These are phyloP conservation scores for Agaricus sinodeliciosus DNA, from an alignment of 768 basidiomycete genomes.

Conservation along the genomic window DNA sequence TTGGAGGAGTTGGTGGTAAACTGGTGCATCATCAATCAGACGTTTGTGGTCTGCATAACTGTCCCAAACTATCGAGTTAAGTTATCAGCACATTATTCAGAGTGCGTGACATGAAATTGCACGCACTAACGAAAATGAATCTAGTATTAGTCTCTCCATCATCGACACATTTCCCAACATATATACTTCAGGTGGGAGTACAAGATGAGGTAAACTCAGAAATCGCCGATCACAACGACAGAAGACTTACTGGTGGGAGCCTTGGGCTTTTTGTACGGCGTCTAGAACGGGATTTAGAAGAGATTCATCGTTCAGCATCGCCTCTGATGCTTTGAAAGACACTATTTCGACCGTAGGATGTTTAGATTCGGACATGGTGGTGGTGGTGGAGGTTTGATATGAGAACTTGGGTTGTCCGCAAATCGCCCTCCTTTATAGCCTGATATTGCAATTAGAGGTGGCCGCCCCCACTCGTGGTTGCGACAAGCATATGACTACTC, in stretches of 20 bases:
- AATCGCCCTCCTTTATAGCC: too few species aligned
- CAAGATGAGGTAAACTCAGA: too few species aligned
- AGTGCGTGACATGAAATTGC: not conserved
- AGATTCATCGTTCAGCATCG: not conserved
- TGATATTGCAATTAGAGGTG: too few species aligned
- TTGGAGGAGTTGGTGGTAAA: not conserved
- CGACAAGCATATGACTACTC: too few species aligned
- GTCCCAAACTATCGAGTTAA: not conserved
- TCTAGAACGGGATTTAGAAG: not conserved
- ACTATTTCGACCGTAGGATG: not conserved
- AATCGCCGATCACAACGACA: too few species aligned
- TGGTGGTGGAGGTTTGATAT: not conserved
- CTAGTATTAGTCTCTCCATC: conserved; percentile 3
- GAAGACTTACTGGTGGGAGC: not conserved
- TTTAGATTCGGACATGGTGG: not conserved
- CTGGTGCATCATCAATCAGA: not conserved
- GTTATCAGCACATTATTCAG: not conserved
- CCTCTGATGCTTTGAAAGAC: conserved; percentile 4
- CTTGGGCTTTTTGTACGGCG: not conserved
- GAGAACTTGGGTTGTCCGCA: not conserved
- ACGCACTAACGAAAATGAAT: conserved; percentile 1
- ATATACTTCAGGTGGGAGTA: not conserved
- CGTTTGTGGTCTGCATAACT: conserved; percentile 4
- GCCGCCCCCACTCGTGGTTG: too few species aligned
- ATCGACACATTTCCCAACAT: conserved; percentile 1